Percentiles rank a stretch among this genome's conserved stretches.
These are phyloP conservation scores for Kwoniella newhampshirensis DNA, from an alignment of 768 basidiomycete species.

Conservation along the genomic window DNA sequence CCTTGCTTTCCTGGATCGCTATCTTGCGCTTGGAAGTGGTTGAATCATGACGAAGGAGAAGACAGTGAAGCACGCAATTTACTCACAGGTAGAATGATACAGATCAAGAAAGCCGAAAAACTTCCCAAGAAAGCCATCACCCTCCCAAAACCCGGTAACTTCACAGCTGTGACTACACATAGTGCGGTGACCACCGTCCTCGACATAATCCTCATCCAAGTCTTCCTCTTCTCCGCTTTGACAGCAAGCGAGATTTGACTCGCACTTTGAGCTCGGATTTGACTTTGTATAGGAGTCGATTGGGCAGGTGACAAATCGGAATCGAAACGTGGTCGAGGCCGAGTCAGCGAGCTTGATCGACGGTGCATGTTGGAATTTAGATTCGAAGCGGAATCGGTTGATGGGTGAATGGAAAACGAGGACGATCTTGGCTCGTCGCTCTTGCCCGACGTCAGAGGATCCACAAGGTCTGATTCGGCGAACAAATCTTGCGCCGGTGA, in stretches of 20 bases:
- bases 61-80: slow-evolving; percentile 49
- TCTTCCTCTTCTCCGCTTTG: slow-evolving; percentile 22
- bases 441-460: slow-evolving; percentile 11
- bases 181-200: slow-evolving; percentile 63
- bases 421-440: not conserved
- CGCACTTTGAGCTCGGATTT: not conserved
- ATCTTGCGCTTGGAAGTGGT: too few species aligned
- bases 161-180: slow-evolving; percentile 69
- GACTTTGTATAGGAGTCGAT: not conserved
- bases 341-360: not conserved
- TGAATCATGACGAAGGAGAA: too few species aligned
- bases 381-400: not conserved
- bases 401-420: not conserved
- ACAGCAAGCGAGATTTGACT: not conserved
- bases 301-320: too few species aligned
- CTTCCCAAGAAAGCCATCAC: slow-evolving; percentile 85
- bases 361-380: not conserved
- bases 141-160: slow-evolving; percentile 71
- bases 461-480: not conserved
- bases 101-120: slow-evolving; percentile 75
- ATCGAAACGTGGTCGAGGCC: too few species aligned
- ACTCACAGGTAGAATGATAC: slow-evolving; percentile 72
- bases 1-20: too few species aligned
- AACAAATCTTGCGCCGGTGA: not conserved
- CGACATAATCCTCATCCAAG: slow-evolving; percentile 56